Evolutionary conservation across 2,329 filamentous ascomycete species (phyloP), one percentile per base, ranked within the genome.

Genomic region (Colletotrichum tabaci): DNA sequence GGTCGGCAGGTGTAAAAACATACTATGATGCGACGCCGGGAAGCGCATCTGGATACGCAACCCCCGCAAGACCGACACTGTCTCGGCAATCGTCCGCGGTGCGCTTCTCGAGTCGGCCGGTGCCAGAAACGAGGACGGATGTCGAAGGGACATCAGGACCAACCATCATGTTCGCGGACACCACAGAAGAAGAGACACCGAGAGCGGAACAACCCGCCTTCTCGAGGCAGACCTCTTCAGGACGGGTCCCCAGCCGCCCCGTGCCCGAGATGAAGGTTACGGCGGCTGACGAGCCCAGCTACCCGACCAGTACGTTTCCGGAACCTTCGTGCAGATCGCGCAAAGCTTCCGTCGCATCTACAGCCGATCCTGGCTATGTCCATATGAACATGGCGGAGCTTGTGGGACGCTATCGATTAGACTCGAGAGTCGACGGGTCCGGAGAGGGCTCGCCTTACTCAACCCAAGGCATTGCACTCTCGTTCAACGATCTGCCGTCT

Each of bases 401-500:
- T 30, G 74, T 85, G 1, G 81, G 82, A 15, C 82, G 83, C 4
- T 84, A 86, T 72, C 77, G 81, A 12, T 66, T 79, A 8, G 67
- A 74, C 50, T 73, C 69, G 13, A 66, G 67, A 26, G 40, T 52
- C 13, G 62, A 63, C 16, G 65, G 50, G 16, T 77, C 75, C 23
- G 77, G 80, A 8, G 77, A 74, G 7, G 83, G 83, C 6, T 87
- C 85, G 4, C 80, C 83, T 18, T 89, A 88, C 77, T 87, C 89
- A 3, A 88, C 89, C 26, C 90, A 91, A 63, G 87, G 89, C 3
- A 81, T 94, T 4, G 88, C 94, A 0, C 84, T 97, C 2, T 94
- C 91, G 2, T 97, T 97, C 84, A 97, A 97, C 76, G 94, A 97
- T 77, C 84, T 97, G 4, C 94, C 94, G 0, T 94, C 92, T 76